These are phyloP conservation scores for Venturia oleaginea DNA, from an alignment of 2,329 filamentous ascomycete species.

Conservation along the genomic window DNA sequence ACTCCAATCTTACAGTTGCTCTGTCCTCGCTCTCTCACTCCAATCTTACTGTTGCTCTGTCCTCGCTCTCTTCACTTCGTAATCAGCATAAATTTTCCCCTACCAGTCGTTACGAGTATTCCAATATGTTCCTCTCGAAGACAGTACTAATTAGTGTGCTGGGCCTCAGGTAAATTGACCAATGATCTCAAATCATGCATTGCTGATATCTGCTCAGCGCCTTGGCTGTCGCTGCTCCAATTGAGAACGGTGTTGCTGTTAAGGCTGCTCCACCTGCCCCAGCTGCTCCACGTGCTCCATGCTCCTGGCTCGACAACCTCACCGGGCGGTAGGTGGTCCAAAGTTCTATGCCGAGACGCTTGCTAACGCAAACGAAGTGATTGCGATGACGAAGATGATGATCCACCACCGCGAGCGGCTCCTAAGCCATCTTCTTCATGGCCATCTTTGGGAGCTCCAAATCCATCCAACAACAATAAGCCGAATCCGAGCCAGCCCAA, in stretches of 20 bases:
- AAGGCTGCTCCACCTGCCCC: neutral
- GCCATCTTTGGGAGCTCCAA: neutral
- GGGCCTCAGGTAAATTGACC: constrained; percentile 2
- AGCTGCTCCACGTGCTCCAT: neutral
- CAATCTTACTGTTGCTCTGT: too few species aligned
- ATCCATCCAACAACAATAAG: neutral
- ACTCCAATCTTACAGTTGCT: too few species aligned
- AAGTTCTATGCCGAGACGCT: too few species aligned
- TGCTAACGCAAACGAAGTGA: neutral
- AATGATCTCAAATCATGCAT: neutral
- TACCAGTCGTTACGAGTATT: neutral
- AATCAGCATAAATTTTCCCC: too few species aligned
- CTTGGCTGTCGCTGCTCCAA: neutral
- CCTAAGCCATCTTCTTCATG: neutral
- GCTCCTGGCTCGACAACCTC: neutral
- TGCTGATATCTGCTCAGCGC: neutral
- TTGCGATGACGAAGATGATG: constrained; percentile 4
- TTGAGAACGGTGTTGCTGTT: constrained; percentile 4
- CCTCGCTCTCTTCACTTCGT: too few species aligned
- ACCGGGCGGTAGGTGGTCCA: neutral
- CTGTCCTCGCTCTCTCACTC: neutral
- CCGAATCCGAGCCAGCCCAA: neutral
- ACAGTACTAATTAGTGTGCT: constrained; percentile 3
- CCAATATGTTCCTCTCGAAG: neutral
- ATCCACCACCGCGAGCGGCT: neutral